Base-by-base conservation (phyloP, 2,329 filamentous ascomycete genomes). In the Esteya vermicola region DNA sequence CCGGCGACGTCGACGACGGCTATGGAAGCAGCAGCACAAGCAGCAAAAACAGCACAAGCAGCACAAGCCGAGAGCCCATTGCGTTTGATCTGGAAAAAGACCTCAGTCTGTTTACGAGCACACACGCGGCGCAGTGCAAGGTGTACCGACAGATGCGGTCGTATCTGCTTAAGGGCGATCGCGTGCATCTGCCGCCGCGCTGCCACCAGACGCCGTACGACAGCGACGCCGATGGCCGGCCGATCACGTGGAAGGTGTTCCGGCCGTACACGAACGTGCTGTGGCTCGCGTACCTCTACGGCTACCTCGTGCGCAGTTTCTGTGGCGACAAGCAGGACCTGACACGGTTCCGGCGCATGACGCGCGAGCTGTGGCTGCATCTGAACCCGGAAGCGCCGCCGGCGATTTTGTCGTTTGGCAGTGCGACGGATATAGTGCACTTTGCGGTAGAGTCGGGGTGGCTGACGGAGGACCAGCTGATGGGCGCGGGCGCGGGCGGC, bases 71-170 rank as follows among this genome's bases (percentile, higher is more conserved):
- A n/a, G 44, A 44, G 13, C 40, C 48, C 9, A 61, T 75, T 7
- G 71, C 68, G 2, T 71, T 68, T 46, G 72, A 79, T 46, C 59
- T 80, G 9, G 75, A 80, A 48, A 62, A 64, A 32, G 75, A 79
- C 41, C 62, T 78, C 18, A 57, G 61, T 40, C 57, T 80, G 20
- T 80, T 80, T 50, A 70, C 67, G 3, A 75, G 70, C 53, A 71
- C 68, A 4, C 72, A 76, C 47, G 70, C 70, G 1, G 54, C 65
- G 1, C 75, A 80, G 51, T 79, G 72, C 51, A 62, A 63, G 30
- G 71, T 76, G 7, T 80, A 80, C 52, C 64, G 75, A 12, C 72
- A 71, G 48, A 76, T 74, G 73, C 63, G 72, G 19, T 74, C 72
- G 12, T 73, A 72, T 43, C 51, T 75, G 9, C 54, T 73, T 19